A percentile compares a stretch with the other conserved stretches of the same genome.
Evolutionary conservation across 2,329 filamentous ascomycete species (phyloP).

Genomic region (Lachnellula hyalina): DNA sequence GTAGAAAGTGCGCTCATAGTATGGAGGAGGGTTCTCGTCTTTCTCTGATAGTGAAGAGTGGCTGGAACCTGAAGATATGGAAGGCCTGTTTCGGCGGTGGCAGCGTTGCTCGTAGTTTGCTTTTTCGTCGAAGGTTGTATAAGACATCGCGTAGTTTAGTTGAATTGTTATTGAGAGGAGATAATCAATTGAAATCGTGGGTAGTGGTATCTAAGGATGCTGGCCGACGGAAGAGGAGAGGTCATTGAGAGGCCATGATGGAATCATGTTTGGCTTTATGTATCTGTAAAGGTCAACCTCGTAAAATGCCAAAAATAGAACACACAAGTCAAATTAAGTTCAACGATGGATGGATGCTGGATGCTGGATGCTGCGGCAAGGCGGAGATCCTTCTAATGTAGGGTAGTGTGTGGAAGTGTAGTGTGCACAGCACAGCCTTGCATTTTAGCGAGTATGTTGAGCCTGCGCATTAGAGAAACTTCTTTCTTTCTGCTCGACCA

Average conservation of each 20-base stretch:
- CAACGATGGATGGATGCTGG: not conserved
- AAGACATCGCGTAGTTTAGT: not conserved
- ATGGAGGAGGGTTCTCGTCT: constrained; percentile 3
- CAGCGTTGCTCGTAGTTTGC: constrained; percentile 8
- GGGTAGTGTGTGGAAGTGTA: not conserved
- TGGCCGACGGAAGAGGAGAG: not conserved
- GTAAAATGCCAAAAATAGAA: not conserved
- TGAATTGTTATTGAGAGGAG: not conserved
- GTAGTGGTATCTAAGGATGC: not conserved
- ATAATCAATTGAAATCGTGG: not conserved
- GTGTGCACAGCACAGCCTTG: not conserved
- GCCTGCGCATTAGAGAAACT: not conserved
- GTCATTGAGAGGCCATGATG: not conserved
- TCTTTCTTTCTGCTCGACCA: not conserved
- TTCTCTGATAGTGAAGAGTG: constrained; percentile 4
- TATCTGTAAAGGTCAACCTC: not conserved
- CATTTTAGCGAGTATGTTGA: not conserved
- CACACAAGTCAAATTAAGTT: not conserved
- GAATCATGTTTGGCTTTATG: not conserved
- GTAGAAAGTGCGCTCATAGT: constrained; percentile 6
- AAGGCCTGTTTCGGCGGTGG: not conserved
- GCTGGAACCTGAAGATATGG: constrained; percentile 2
- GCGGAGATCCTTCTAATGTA: not conserved
- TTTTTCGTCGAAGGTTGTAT: constrained; percentile 9
- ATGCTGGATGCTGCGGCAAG: not conserved